Conservation (phyloP, 257 asterid genomes). For the Buddleja alternifolia region DNA sequence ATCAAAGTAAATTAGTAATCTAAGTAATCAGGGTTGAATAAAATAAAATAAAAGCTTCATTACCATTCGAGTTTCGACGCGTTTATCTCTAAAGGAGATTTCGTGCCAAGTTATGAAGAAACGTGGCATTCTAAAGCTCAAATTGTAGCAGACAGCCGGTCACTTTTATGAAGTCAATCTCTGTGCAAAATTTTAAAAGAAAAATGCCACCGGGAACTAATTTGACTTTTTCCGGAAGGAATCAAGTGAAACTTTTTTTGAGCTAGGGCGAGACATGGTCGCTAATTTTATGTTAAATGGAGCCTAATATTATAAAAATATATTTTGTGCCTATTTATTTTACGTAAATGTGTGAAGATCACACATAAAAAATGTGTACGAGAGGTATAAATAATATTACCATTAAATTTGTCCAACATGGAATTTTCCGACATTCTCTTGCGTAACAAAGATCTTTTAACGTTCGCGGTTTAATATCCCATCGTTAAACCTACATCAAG, state of each 20-base stretch:
- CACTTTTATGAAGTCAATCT: constrained; percentile 21
- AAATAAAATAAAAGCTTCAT: not conserved
- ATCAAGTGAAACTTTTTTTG: too few species aligned
- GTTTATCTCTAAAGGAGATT: not conserved
- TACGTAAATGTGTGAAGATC: too few species aligned
- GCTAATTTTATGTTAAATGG: too few species aligned
- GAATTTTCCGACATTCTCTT: not conserved
- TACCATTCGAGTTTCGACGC: not conserved
- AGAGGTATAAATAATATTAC: too few species aligned
- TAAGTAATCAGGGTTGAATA: too few species aligned
- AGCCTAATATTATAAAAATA: too few species aligned
- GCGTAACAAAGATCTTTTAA: not conserved
- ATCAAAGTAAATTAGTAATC: too few species aligned
- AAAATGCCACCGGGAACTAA: not conserved
- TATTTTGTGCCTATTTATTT: too few species aligned
- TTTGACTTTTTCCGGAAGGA: not conserved
- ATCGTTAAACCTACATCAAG: too few species aligned
- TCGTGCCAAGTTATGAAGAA: constrained; percentile 15
- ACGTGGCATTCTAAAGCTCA: not conserved
- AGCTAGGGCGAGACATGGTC: too few species aligned
- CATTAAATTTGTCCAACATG: too few species aligned
- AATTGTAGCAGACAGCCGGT: constrained; percentile 11
- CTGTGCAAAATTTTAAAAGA: not conserved
- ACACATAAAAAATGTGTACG: too few species aligned
- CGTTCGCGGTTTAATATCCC: not conserved